Evolutionary conservation across 805 yeast genomes (phyloP), one percentile per base, ranked within the genome.

Genomic region (Hanseniaspora singularis): DNA sequence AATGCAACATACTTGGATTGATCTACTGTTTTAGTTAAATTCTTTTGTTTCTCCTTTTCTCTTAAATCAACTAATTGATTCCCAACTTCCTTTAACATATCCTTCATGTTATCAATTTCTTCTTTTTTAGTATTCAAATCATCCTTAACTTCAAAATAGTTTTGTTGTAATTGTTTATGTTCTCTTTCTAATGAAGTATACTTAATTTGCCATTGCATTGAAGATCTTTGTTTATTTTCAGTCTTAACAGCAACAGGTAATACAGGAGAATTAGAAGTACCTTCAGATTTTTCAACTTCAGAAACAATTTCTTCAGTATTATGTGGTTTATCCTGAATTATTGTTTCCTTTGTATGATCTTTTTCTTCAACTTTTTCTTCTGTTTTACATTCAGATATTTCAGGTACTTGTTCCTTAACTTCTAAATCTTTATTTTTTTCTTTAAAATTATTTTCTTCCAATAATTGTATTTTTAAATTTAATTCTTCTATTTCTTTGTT

Each of bases 81-180:
- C 1, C 96, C 96, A 23, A 87, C 70, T 49, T 74, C 77, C 52
- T 72, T 72, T 46, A 88, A 60, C 84, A 81, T 83, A 49, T 86
- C 96, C 55, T 78, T 74, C 43, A 82, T 67, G 44, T 68, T 71
- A 39, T 77, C 86, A 15, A 86, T 64, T 55, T 87, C 95, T 46
- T 76, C 82, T 11, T 57, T 49, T 50, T 77, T 76, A 8, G 56
- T 38, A 28, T 59, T 62, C n/a, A 76, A 49, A 7, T 63, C 60
- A 3, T 53, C 46, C 9, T 54, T 51, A 3, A 63, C 46, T 10
- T 56, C 12, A 37, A 55, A 49, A 38, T 56, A 38, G 39, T 56
- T 52, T 1, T 43, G 27, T 32, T 40, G 45, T 12, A 51, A 40
- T 12, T 30, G 15, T n/a, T 50, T 46, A 3, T 49, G 33, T 15